Percentiles rank a stretch among this genome's conserved stretches.
These are phyloP conservation scores for Royoungia palumana DNA, from an alignment of 768 basidiomycete genomes.

Conservation along the genomic window DNA sequence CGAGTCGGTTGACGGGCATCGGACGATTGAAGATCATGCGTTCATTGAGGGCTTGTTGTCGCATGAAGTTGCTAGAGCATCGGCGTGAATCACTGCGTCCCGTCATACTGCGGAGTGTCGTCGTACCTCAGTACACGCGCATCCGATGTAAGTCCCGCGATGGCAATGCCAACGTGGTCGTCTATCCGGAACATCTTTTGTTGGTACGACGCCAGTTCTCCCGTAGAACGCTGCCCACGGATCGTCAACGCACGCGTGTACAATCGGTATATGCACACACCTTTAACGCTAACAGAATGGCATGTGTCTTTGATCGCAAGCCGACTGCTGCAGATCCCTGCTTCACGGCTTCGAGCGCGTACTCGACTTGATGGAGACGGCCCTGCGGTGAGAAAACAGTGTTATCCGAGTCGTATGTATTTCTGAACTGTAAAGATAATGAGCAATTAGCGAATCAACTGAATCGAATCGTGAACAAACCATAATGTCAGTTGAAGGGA, in stretches of 20 bases:
- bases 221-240: constrained; percentile 81
- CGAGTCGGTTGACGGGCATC: constrained; percentile 90
- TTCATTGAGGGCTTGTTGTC: constrained; percentile 95
- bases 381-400: constrained; percentile 97
- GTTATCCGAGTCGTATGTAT: constrained; percentile 98
- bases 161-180: constrained; percentile 98
- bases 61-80: constrained; percentile 88
- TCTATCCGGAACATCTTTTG: constrained; percentile 99
- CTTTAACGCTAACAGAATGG: constrained; percentile 89
- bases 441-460: not conserved
- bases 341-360: constrained; percentile 99
- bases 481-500: constrained; percentile 24
- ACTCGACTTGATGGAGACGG: constrained; percentile 95
- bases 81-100: not conserved
- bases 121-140: constrained; percentile 89
- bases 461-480: constrained; percentile 19
- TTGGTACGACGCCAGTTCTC: constrained; percentile 98
- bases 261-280: constrained; percentile 38
- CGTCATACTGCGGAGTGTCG: not conserved
- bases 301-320: constrained; percentile 91
- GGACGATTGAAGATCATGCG: constrained; percentile 95
- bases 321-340: constrained; percentile 99
- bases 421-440: constrained; percentile 64
- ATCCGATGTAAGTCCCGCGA: constrained; percentile 98
- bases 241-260: constrained; percentile 3